Evolutionary conservation across 768 basidiomycete genomes (phyloP), one percentile per base, ranked within the genome.

Genomic region (Lactarius deliciosus): DNA sequence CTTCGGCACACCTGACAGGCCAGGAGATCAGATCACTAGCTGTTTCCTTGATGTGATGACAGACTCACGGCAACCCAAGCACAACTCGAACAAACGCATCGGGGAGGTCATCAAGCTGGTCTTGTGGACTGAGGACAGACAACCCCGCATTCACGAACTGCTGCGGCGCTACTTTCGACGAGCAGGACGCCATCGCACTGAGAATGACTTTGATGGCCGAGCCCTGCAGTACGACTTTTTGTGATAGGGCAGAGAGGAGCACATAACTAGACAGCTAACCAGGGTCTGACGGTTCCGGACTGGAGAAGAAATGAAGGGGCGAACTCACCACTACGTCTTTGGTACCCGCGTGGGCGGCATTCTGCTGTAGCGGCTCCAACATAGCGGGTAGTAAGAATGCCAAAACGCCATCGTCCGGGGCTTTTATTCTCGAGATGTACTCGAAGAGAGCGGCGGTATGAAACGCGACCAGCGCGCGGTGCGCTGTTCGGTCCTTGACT

Each of bases 381-480:
- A 88, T 74, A 2, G 88, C 85, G 7, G 90, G 86, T 0, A 94
- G 75, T 11, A 92, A 69, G 72, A 85, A 83, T 0, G 87, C 89
- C 16, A 89, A 75, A 0, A 83, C 81, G 20, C 86, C 88, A 73
- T 91, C 90, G 70, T 90, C 85, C 38, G 91, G 72, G 5, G 74
- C 69, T 63, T 87, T 82, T 40, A 75, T 79, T 54, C 82, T 78
- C 43, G 86, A 83, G 45, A 99, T 80, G 72, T 90, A 96, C 47
- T 92, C 94, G 40, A 95, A 85, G 54, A 94, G 77, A 0, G 84
- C 84, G 8, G 90, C 88, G 8, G 90, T 84, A 75, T 93, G 92
- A 78, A 98, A 98, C 0, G 87, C 87, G 54, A 94, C 76, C 18
- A 98, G 77, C 0, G 90, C 84, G 43, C 87, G 87, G 74, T 96